These are phyloP conservation scores for Chlamydomonas sphaeroides DNA, from an alignment of 139 green algal genomes.

Conservation along the genomic window DNA sequence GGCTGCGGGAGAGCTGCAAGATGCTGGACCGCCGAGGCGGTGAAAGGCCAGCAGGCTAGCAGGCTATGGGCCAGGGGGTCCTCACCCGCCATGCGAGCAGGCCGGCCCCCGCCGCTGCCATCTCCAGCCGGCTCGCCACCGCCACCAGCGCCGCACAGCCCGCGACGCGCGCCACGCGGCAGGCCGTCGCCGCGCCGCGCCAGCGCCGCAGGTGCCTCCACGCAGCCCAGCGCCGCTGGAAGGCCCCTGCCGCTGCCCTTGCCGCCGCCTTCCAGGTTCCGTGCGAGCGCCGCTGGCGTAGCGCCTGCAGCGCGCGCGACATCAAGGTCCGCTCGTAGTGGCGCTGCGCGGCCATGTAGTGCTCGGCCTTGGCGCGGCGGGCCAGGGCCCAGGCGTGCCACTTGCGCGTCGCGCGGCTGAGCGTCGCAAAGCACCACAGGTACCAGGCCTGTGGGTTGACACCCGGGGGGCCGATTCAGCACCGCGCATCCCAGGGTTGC, in stretches of 20 bases:
- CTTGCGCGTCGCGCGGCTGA: conserved; percentile 5
- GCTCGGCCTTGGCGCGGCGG: background rate
- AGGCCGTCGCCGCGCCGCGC: background rate
- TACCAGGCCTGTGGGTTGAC: conserved; percentile 32
- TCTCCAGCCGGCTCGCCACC: background rate
- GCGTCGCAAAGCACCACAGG: conserved; percentile 20
- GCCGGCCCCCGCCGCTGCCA: background rate
- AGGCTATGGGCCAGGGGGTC: no score
- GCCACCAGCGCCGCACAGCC: background rate
- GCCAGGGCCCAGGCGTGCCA: background rate
- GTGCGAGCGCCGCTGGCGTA: background rate
- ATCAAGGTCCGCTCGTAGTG: background rate
- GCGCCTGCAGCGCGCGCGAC: background rate
- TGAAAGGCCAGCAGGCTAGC: no score
- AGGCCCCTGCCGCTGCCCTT: background rate
- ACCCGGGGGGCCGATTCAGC: no score
- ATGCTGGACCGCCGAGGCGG: no score
- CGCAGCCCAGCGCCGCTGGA: background rate
- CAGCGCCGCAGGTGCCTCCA: background rate
- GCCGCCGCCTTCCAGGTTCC: background rate
- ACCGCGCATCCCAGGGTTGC: no score
- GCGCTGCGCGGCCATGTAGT: background rate
- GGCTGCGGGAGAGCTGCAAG: no score
- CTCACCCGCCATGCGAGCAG: conserved; percentile 15
- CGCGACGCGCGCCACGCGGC: background rate